Percentiles rank a stretch among this genome's conserved stretches.
phyloP scores from a whole-genome alignment of 352 stramenopile species.

The Phytophthora tubulina region DNA sequence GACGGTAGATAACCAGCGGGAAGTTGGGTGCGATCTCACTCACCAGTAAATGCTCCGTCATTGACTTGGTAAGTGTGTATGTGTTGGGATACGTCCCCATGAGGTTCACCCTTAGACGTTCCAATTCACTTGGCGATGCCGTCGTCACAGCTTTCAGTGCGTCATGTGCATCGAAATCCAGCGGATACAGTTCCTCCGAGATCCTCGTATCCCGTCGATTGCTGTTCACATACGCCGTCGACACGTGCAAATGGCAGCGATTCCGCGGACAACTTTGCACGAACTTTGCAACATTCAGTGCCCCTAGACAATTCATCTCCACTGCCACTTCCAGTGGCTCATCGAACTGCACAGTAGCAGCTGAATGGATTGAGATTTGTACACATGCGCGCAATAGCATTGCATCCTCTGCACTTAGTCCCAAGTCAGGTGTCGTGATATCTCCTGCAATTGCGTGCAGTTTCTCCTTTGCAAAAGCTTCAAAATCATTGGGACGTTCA shows the following conservation, averaged over 20 bases:
- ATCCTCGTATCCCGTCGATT: slow-evolving; percentile 73
- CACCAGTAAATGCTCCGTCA: slow-evolving; percentile 83
- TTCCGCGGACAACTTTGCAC: slow-evolving; percentile 60
- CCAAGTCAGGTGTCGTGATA: slow-evolving; percentile 72
- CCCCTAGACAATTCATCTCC: slow-evolving; percentile 86
- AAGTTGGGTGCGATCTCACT: slow-evolving; percentile 55
- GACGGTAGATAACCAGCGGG: slow-evolving; percentile 81
- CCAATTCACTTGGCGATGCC: slow-evolving; percentile 63
- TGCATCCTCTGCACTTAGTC: slow-evolving; percentile 59
- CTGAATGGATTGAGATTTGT: slow-evolving; percentile 88
- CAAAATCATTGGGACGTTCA: slow-evolving; percentile 61
- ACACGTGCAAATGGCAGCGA: slow-evolving; percentile 82
- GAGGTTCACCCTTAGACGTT: slow-evolving; percentile 76
- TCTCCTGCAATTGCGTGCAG: slow-evolving; percentile 74
- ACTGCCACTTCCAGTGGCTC: slow-evolving; percentile 88
- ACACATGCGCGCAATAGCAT: slow-evolving; percentile 48
- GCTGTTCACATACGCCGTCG: slow-evolving; percentile 88
- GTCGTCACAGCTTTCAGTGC: slow-evolving; percentile 65
- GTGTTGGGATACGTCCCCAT: slow-evolving; percentile 92
- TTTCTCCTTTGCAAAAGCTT: slow-evolving; percentile 62
- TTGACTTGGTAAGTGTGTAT: slow-evolving; percentile 91
- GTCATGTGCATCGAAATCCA: slow-evolving; percentile 87
- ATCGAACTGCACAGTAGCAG: slow-evolving; percentile 88
- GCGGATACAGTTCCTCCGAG: slow-evolving; percentile 78
- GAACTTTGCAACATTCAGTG: slow-evolving; percentile 73